Conservation (phyloP, 345 rosid genomes). For the Gossypium sturtianum region DNA sequence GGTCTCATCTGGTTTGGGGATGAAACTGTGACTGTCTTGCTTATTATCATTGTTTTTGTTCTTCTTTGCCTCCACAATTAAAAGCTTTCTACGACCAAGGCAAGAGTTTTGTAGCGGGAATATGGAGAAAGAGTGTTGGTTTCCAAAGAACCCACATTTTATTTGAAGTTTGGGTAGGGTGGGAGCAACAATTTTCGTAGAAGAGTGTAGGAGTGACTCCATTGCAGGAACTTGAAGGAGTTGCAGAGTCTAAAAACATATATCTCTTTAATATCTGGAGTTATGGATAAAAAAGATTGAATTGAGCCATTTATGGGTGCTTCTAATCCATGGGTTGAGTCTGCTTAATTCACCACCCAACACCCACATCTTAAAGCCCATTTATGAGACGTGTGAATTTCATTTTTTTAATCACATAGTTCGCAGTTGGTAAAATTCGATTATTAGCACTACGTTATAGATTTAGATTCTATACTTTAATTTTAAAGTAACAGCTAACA, state of each 20-base stretch:
- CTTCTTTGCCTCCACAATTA: slow-evolving; percentile 44
- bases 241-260: not conserved
- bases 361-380: not conserved
- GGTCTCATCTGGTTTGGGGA: slow-evolving; percentile 51
- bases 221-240: slow-evolving; percentile 12
- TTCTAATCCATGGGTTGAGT: not conserved
- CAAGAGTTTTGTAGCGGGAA: slow-evolving; percentile 6
- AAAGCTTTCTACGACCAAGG: slow-evolving; percentile 33
- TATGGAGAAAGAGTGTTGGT: slow-evolving; percentile 18
- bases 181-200: slow-evolving; percentile 23
- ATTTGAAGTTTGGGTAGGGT: slow-evolving; percentile 18
- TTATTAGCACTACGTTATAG: too few relatives aligned
- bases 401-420: too few relatives aligned
- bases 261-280: not conserved
- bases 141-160: slow-evolving; percentile 2
- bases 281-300: not conserved
- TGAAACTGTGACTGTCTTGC: slow-evolving; percentile 52
- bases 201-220: slow-evolving; percentile 45
- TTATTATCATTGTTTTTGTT: slow-evolving; percentile 33
- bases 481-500: too few relatives aligned
- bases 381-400: not conserved
- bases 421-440: too few relatives aligned
- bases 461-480: too few relatives aligned
- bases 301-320: not conserved
- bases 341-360: not conserved